Conservation (phyloP, 2,329 filamentous ascomycete species). For the Ophiostoma novo-ulmi region DNA sequence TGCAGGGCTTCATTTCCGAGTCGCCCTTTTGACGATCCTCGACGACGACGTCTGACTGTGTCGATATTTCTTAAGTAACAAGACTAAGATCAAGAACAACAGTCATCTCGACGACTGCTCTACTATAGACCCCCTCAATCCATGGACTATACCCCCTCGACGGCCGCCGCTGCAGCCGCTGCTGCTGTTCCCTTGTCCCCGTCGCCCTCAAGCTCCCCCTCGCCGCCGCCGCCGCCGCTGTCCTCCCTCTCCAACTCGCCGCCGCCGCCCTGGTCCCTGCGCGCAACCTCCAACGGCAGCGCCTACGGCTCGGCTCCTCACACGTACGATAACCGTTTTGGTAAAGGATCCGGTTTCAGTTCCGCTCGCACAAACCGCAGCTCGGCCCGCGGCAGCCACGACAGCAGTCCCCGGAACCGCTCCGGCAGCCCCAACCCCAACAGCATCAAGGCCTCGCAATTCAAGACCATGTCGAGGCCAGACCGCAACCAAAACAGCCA, state of each 20-base stretch:
- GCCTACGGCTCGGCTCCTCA: not conserved
- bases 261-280: conserved; percentile 19
- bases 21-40: no score
- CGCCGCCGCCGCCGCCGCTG: conserved; percentile 11
- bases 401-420: conserved; percentile 20
- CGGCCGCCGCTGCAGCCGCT: conserved; percentile 13
- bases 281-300: conserved; percentile 8
- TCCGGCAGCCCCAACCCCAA: conserved; percentile 1
- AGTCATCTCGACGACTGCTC: not conserved
- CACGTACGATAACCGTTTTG: not conserved
- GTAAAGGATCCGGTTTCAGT: not conserved
- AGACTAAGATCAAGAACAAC: no score
- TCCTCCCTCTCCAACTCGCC: conserved; percentile 18
- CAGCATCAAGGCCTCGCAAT: conserved; percentile 5
- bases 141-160: conserved; percentile 11
- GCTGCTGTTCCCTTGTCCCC: conserved; percentile 4
- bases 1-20: not conserved
- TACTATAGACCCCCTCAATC: not conserved
- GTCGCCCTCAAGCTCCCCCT: conserved; percentile 6
- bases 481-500: no score
- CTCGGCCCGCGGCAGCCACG: not conserved
- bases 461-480: not conserved
- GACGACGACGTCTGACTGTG: no score
- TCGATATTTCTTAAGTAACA: no score
- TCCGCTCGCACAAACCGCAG: not conserved